Conservation (phyloP, 352 stramenopile genomes). For the Phytophthora constricta region DNA sequence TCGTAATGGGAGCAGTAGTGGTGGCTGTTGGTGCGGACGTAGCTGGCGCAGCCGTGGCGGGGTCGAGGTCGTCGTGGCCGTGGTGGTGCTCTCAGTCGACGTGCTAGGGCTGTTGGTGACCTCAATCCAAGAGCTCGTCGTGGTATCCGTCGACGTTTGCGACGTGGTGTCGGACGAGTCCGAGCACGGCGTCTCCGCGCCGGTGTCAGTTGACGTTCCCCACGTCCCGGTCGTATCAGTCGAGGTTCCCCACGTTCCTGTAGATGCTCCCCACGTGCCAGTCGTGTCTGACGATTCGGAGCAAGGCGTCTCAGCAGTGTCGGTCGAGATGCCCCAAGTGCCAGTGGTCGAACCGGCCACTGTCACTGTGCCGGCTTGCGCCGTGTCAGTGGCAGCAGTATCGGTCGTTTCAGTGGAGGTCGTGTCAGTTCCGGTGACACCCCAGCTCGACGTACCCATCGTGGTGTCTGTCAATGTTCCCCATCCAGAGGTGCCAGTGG, state of each 20-base stretch:
- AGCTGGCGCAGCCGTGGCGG: conserved; percentile 6
- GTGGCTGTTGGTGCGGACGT: background rate
- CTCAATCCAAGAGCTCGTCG: conserved; percentile 25
- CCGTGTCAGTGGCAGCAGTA: background rate
- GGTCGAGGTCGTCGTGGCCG: background rate
- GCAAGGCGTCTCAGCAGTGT: no score
- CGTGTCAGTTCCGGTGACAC: no score
- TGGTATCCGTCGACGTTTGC: background rate
- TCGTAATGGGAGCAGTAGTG: background rate
- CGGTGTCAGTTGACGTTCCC: background rate
- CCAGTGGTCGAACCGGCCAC: conserved; percentile 7
- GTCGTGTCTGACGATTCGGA: no score
- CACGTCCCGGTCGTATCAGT: background rate
- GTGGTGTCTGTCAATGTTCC: no score
- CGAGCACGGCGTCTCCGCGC: background rate
- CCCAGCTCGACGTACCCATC: no score
- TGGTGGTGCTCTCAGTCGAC: conserved; percentile 12
- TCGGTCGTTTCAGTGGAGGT: no score
- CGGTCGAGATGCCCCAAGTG: background rate
- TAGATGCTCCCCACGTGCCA: no score
- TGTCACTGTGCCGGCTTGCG: conserved; percentile 12
- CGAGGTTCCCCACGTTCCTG: background rate
- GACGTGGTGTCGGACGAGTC: background rate
- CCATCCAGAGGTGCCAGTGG: no score
- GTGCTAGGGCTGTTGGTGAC: conserved; percentile 30